These are phyloP conservation scores for Lonicera japonica DNA, from an alignment of 129 eudicot genomes.

Conservation along the genomic window DNA sequence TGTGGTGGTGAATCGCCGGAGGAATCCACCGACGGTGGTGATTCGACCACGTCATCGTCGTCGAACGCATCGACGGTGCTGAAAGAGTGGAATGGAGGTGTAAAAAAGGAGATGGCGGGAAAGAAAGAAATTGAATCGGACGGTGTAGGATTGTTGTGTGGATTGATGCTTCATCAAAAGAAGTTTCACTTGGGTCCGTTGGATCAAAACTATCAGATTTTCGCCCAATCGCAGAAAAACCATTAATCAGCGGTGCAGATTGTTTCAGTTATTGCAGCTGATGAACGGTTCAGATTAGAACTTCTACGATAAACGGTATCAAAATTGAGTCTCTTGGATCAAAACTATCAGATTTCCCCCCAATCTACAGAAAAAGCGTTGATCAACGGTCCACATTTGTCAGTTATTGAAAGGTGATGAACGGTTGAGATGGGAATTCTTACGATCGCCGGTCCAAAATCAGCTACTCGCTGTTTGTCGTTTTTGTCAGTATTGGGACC, in stretches of 20 bases:
- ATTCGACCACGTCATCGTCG: conserved; percentile 67
- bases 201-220: conserved; percentile 39
- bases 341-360: conserved; percentile 31
- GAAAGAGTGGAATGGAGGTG: conserved; percentile 54
- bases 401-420: neutral
- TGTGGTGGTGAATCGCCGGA: conserved; percentile 37
- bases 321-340: conserved; percentile 70
- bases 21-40: conserved; percentile 62
- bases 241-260: conserved; percentile 17
- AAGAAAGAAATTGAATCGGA: conserved; percentile 31
- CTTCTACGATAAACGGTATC: no score
- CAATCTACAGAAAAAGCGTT: conserved; percentile 29
- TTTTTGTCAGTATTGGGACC: no score
- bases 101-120: conserved; percentile 38
- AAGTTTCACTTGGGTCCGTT: conserved; percentile 60
- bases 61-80: conserved; percentile 48
- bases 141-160: conserved; percentile 62
- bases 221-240: conserved; percentile 36
- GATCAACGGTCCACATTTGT: conserved; percentile 16
- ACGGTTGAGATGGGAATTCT: conserved; percentile 24
- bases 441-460: no score
- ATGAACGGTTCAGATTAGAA: conserved; percentile 25
- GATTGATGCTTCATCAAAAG: conserved; percentile 54
- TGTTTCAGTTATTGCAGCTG: neutral
- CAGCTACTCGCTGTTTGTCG: no score